Evolutionary conservation across 1,139 yeast species (phyloP), one percentile per base, ranked within the genome.

Genomic region (Kazachstania sp.): DNA sequence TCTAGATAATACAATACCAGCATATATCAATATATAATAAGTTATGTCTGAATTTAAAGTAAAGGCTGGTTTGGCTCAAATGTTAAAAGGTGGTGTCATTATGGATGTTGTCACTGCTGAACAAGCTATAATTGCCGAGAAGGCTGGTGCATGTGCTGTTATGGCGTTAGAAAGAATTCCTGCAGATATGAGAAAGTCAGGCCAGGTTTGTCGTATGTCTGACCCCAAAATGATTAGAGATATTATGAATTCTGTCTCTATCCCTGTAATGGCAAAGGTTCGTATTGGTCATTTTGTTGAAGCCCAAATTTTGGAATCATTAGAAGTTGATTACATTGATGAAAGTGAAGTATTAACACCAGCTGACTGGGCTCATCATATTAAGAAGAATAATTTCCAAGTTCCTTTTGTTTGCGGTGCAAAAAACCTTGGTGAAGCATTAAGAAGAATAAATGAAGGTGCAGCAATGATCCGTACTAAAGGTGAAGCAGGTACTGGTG

Each of bases 401-500:
- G 84, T 83, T 42, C 95, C 95, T 31, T 86, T 84, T 65, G 95
- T 86, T 18, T 86, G 95, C 66, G 95, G 95, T 37, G 88, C 94
- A 50, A 81, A 81, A 64, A 79, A 85, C 68, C 74, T 86, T 53
- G 95, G 95, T 44, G 95, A 86, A 66, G 94, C 95, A 2, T 73
- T 86, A 57, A 78, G 95, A 67, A 77, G 95, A 64, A 75, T 86
- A 59, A 70, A 74, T 56, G 95, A 86, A 67, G 95, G 95, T 56
- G 94, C 95, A 39, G 90, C 92, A 41, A 84, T 86, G 92, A 78
- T 86, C 61, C 77, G 95, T 65, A 82, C 94, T 54, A 86, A 85
- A 68, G 95, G 95, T 54, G 95, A 84, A 66, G 94, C 95, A 20
- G 95, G 95, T 43, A 85, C 95, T 40, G 95, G 95, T 45, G 95